Conservation (phyloP, 2,329 filamentous ascomycete species). For the Penicillium oxalicum region DNA sequence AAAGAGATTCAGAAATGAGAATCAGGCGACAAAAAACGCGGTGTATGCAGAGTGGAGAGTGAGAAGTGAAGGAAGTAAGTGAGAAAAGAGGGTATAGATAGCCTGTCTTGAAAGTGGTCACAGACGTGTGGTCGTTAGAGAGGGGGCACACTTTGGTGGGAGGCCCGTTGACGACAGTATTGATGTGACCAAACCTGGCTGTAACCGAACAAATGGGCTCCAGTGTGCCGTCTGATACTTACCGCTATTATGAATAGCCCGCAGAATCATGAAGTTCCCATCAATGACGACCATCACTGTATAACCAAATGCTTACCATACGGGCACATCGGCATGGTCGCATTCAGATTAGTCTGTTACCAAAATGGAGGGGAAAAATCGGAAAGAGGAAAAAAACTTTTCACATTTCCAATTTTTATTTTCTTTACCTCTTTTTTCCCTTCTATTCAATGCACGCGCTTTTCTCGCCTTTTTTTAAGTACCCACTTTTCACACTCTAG, state of each 20-base stretch:
- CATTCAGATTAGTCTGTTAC: conserved; percentile 13
- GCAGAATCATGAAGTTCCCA: neutral
- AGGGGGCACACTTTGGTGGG: conserved; percentile 1
- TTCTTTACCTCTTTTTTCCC: conserved; percentile 1
- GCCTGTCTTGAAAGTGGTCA: conserved; percentile 1
- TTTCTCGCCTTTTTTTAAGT: conserved; percentile 7
- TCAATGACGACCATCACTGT: neutral
- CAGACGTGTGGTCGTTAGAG: conserved; percentile 1
- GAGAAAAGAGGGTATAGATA: conserved; percentile 7
- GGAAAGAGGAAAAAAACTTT: neutral
- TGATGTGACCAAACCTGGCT: neutral
- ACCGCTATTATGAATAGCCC: neutral
- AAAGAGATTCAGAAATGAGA: neutral
- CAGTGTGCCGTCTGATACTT: neutral
- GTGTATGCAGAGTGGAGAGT: conserved; percentile 4
- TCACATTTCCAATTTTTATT: neutral
- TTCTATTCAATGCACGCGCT: conserved; percentile 2
- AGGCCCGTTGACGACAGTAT: neutral
- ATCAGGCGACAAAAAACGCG: neutral
- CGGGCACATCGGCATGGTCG: conserved; percentile 17
- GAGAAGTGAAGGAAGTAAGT: conserved; percentile 8
- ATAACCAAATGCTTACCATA: conserved; percentile 9
- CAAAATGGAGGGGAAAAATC: too few relatives aligned
- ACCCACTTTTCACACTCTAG: too few relatives aligned
- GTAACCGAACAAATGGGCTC: neutral